phyloP scores from a whole-genome alignment of 768 basidiomycete genomes.

The Boletellus sp. region DNA sequence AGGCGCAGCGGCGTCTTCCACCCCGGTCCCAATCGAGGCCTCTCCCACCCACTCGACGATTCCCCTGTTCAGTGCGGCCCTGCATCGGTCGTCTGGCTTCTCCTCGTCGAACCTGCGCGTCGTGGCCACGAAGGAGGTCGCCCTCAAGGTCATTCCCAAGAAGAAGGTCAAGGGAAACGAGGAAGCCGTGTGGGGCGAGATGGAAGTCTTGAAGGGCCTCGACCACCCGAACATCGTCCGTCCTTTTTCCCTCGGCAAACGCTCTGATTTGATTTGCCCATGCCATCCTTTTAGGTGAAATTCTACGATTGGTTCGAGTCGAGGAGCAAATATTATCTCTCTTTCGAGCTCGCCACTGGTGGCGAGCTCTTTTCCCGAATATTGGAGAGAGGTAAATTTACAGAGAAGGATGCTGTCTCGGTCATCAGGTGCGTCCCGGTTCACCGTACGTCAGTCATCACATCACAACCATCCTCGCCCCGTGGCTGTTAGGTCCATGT shows the following conservation, averaged over 20 bases:
- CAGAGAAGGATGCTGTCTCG: conserved; percentile 82
- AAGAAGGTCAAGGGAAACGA: conserved; percentile 94
- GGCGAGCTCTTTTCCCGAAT: conserved; percentile 95
- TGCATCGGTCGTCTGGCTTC: conserved; percentile 17
- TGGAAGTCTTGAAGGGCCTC: conserved; percentile 86
- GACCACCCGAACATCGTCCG: conserved; percentile 89
- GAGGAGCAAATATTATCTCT: conserved; percentile 89
- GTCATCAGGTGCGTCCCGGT: conserved; percentile 59
- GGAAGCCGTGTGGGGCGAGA: conserved; percentile 84
- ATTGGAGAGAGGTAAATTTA: conserved; percentile 81
- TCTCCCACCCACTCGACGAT: conserved; percentile 24
- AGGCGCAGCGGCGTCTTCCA: conserved; percentile 48
- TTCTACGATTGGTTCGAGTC: conserved; percentile 98
- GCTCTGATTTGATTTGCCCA: background rate
- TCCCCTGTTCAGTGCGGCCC: conserved; percentile 27
- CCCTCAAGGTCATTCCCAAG: conserved; percentile 89
- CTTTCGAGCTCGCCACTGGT: conserved; percentile 89
- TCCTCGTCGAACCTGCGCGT: conserved; percentile 26
- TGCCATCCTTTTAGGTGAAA: conserved; percentile 61
- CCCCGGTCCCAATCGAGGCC: conserved; percentile 17
- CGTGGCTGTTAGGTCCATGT: conserved; percentile 53
- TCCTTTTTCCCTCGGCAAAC: conserved; percentile 2
- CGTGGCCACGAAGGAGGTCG: conserved; percentile 64
- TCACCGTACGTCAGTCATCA: background rate
- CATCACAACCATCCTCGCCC: background rate